Percentiles rank a stretch among this genome's conserved stretches.
phyloP scores from a whole-genome alignment of 1,139 yeast genomes.

The Scheffersomyces insectosa region DNA sequence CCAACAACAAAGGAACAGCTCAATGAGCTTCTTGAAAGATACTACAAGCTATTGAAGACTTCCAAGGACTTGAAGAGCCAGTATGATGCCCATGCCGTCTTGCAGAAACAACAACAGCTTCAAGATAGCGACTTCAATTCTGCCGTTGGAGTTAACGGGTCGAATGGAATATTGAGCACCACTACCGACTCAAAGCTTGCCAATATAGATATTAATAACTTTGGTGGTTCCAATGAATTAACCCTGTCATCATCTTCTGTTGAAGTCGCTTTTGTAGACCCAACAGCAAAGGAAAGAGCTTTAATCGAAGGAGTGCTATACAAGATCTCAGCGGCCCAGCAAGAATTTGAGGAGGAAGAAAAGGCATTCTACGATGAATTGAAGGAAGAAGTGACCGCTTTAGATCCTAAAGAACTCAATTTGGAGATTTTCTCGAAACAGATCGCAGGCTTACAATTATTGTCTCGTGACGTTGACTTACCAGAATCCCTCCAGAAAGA shows the following conservation, averaged over 20 bases:
- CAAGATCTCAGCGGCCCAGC: conserved; percentile 31
- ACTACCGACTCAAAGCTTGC: conserved; percentile 1
- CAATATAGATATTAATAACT: conserved; percentile 2
- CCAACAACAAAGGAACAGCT: conserved; percentile 36
- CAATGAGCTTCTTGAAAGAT: conserved; percentile 30
- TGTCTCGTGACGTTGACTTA: conserved; percentile 76
- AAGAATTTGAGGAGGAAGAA: conserved; percentile 24
- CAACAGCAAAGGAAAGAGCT: conserved; percentile 21
- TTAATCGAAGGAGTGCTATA: conserved; percentile 35
- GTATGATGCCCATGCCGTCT: conserved; percentile 14
- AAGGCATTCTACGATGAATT: conserved; percentile 21
- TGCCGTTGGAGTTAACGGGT: conserved; percentile 6
- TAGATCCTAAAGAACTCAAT: conserved; percentile 33
- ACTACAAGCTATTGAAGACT: conserved; percentile 27
- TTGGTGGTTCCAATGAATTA: conserved; percentile 1
- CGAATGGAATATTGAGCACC: neutral
- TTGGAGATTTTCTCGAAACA: conserved; percentile 60
- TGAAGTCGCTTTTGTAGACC: conserved; percentile 16
- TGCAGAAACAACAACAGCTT: conserved; percentile 3
- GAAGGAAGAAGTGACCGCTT: conserved; percentile 2
- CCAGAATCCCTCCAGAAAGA: conserved; percentile 50
- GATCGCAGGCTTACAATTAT: conserved; percentile 69
- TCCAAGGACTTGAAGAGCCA: conserved; percentile 19
- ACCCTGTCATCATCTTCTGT: conserved; percentile 1
- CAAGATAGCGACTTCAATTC: conserved; percentile 8